Evolutionary conservation across 805 yeast species (phyloP), one percentile per base, ranked within the genome.

Genomic region (Lipomyces spencermartinsiae): DNA sequence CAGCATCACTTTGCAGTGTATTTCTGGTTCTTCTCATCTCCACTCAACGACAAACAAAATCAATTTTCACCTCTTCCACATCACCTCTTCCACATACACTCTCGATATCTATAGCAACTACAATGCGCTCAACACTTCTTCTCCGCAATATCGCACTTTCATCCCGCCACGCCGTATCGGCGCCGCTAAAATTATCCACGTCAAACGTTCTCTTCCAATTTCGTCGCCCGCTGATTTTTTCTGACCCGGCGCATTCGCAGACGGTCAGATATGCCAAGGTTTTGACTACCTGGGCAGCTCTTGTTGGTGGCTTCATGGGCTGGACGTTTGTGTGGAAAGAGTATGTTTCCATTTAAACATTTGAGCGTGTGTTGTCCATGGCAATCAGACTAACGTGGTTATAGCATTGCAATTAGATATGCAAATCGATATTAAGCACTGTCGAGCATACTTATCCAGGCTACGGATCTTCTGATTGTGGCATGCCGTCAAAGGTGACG

Each of bases 201-300:
- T n/a, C 49, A 6, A 19, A 19, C 7, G n/a, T 43, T 43, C 5
- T 43, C 22, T 43, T 43, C 49, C 49, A 43, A 43, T 43, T 43
- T 16, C 49, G 49, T 1, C 19, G 22, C 16, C 49, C 49, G 22
- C n/a, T 43, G 49, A 43, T 43, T 6, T 43, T 43, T 43, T 43
- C 49, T n/a, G 49, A 43, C 22, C 49, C 49, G 49, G 49, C 49
- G 19, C 22, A 43, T 43, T 43, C 49, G 49, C n/a, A 43, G n/a
- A 43, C 49, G 7, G 49, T 43, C 8, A 43, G 49, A n/a, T 43
- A 43, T 14, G 49, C 49, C 22, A 43, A 43, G 49, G 2, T n/a
- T 16, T 16, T 43, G 49, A n/a, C 22, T 0, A n/a, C 12, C 2
- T 43, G 49, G 49, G 7, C n/a, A 16, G 49, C 2, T 43, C 8